A percentile compares a stretch with the other conserved stretches of the same genome.
These are phyloP conservation scores for Pulveroboletus sp. DNA, from an alignment of 768 basidiomycete genomes.

Conservation along the genomic window DNA sequence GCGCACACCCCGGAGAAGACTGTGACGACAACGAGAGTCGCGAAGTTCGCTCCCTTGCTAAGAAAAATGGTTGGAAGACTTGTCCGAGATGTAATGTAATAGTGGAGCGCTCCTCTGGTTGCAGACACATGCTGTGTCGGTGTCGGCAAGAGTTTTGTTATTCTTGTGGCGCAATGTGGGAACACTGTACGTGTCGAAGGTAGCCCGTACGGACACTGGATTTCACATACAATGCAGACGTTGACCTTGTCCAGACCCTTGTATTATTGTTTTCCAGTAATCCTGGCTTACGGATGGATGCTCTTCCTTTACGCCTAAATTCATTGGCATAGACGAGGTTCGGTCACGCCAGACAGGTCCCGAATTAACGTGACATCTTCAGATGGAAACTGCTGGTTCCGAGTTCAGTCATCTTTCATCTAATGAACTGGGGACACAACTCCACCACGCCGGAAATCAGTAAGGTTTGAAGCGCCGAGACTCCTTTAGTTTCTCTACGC, in stretches of 20 bases:
- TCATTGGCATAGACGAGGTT: no score
- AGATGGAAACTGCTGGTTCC: background rate
- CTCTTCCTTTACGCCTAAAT: no score
- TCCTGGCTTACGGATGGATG: no score
- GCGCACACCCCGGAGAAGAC: conserved; percentile 34
- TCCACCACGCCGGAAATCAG: conserved; percentile 32
- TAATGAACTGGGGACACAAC: background rate
- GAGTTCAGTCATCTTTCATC: background rate
- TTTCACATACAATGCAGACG: background rate
- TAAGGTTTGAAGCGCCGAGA: conserved; percentile 86
- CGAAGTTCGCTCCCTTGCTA: conserved; percentile 45
- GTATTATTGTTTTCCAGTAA: no score
- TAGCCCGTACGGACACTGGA: background rate
- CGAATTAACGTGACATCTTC: background rate
- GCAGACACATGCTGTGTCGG: conserved; percentile 55
- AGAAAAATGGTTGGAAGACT: conserved; percentile 48
- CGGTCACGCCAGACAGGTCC: no score
- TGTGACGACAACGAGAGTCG: conserved; percentile 42
- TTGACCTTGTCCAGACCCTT: no score
- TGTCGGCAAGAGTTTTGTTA: conserved; percentile 33
- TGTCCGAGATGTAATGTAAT: conserved; percentile 54
- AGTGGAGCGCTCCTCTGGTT: conserved; percentile 51
- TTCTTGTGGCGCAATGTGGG: conserved; percentile 13
- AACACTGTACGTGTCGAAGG: background rate
- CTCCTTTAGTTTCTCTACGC: conserved; percentile 46